phyloP scores from a whole-genome alignment of 805 yeast species.

The Peterozyma toletana region DNA sequence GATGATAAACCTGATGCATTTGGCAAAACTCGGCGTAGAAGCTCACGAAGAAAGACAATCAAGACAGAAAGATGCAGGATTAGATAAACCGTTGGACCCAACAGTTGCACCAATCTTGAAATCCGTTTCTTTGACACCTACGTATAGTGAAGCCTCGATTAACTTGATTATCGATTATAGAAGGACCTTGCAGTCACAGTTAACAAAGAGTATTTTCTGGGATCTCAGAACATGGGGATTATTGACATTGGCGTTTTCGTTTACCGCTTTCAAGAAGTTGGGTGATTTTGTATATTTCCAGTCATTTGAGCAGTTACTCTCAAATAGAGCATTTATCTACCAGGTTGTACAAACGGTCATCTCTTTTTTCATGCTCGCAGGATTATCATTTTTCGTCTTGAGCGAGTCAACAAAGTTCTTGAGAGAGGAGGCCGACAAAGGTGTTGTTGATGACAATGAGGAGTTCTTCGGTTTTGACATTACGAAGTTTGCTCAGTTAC shows the following conservation, averaged over 20 bases:
- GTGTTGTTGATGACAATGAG: conserved; percentile 27
- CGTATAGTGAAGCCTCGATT: conserved; percentile 49
- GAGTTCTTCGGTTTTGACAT: conserved; percentile 46
- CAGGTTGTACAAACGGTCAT: conserved; percentile 26
- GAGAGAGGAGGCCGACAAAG: conserved; percentile 27
- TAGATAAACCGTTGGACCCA: conserved; percentile 47
- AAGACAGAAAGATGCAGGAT: conserved; percentile 42
- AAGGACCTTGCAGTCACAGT: conserved; percentile 35
- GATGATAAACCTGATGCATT: neutral
- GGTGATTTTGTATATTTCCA: conserved; percentile 6
- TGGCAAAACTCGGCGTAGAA: conserved; percentile 14
- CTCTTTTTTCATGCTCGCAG: conserved; percentile 26
- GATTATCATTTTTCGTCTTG: conserved; percentile 31
- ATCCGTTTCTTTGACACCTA: conserved; percentile 45
- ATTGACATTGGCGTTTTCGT: conserved; percentile 15
- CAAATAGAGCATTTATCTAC: conserved; percentile 15
- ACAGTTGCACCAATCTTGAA: conserved; percentile 46
- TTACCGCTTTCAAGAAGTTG: conserved; percentile 12
- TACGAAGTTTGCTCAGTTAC: conserved; percentile 31
- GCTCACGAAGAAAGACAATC: conserved; percentile 9
- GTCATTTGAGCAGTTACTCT: conserved; percentile 7
- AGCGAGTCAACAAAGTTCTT: conserved; percentile 42
- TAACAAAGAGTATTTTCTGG: conserved; percentile 38
- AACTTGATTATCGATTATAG: conserved; percentile 60
- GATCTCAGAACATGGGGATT: conserved; percentile 32